phyloP scores from a whole-genome alignment of 164 flowering plant species.

The Umbilicus rupestris region DNA sequence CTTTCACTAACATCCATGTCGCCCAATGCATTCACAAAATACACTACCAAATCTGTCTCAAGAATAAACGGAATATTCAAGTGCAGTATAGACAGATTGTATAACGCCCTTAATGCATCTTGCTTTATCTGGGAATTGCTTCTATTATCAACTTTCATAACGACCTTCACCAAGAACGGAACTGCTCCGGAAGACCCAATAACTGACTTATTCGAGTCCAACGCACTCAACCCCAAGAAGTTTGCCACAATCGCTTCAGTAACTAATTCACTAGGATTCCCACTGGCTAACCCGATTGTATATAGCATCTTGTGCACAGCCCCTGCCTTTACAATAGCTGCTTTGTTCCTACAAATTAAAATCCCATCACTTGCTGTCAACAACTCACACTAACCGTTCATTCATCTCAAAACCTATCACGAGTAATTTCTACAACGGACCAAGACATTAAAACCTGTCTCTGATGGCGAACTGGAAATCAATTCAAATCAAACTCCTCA shows the following conservation, averaged over 20 bases:
- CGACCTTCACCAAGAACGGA: conserved; percentile 42
- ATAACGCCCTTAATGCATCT: conserved; percentile 69
- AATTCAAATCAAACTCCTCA: background rate
- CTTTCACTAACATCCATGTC: conserved; percentile 83
- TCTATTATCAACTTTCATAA: conserved; percentile 22
- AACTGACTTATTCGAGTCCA: conserved; percentile 69
- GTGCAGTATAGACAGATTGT: conserved; percentile 71
- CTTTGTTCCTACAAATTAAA: conserved; percentile 64
- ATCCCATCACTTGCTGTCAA: background rate
- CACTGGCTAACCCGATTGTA: conserved; percentile 30
- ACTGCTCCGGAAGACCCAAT: conserved; percentile 89
- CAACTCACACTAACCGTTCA: background rate
- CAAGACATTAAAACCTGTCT: too few relatives aligned
- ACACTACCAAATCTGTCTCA: conserved; percentile 48
- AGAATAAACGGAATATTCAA: conserved; percentile 38
- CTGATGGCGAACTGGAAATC: too few relatives aligned
- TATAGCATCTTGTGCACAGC: conserved; percentile 83
- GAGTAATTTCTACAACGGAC: too few relatives aligned
- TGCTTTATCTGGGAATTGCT: conserved; percentile 45
- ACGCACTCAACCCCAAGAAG: conserved; percentile 86
- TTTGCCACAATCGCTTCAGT: conserved; percentile 80
- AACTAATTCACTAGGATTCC: conserved; percentile 18
- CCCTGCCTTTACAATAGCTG: conserved; percentile 92
- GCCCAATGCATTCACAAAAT: conserved; percentile 41
- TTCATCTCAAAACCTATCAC: too few relatives aligned